Conservation (phyloP, 805 yeast species). For the Schwanniomyces sp. region DNA sequence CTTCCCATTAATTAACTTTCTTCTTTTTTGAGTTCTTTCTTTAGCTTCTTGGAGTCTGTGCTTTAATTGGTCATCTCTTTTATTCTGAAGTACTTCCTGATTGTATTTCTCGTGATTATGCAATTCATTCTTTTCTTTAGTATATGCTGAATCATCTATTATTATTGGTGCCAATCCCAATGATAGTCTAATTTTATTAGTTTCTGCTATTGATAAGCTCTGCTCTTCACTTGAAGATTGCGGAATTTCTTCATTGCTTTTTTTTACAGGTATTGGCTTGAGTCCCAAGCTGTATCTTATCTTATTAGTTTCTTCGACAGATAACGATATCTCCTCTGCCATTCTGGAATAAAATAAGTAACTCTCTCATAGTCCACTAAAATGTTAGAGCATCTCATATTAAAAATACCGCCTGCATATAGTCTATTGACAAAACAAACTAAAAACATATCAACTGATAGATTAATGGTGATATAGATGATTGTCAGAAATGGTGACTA, state of each 20-base stretch:
- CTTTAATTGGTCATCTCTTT: slow-evolving; percentile 12
- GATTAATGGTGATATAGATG: not conserved
- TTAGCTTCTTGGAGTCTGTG: slow-evolving; percentile 17
- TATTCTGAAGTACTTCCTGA: slow-evolving; percentile 11
- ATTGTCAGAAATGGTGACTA: not conserved
- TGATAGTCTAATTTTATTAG: slow-evolving; percentile 51
- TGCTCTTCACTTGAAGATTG: slow-evolving; percentile 1
- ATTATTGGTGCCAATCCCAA: slow-evolving; percentile 57
- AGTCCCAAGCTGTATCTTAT: slow-evolving; percentile 39
- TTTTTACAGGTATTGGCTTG: slow-evolving; percentile 30
- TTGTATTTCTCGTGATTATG: slow-evolving; percentile 15
- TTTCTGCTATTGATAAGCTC: slow-evolving; percentile 49
- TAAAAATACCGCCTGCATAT: not conserved
- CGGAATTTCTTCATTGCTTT: not conserved
- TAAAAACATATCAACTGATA: not conserved
- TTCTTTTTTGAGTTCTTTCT: slow-evolving; percentile 18
- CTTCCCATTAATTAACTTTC: slow-evolving; percentile 18
- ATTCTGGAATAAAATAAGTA: slow-evolving; percentile 2
- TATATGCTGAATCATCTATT: not conserved
- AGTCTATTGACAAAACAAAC: not conserved
- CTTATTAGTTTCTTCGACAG: slow-evolving; percentile 45
- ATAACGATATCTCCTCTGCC: slow-evolving; percentile 26
- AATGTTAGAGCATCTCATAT: not conserved
- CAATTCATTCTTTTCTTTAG: slow-evolving; percentile 11
- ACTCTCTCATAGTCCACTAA: too few relatives aligned